Evolutionary conservation across 2,329 filamentous ascomycete species (phyloP), one percentile per base, ranked within the genome.

Genomic region (Paraphaeosphaeria sporulosa): DNA sequence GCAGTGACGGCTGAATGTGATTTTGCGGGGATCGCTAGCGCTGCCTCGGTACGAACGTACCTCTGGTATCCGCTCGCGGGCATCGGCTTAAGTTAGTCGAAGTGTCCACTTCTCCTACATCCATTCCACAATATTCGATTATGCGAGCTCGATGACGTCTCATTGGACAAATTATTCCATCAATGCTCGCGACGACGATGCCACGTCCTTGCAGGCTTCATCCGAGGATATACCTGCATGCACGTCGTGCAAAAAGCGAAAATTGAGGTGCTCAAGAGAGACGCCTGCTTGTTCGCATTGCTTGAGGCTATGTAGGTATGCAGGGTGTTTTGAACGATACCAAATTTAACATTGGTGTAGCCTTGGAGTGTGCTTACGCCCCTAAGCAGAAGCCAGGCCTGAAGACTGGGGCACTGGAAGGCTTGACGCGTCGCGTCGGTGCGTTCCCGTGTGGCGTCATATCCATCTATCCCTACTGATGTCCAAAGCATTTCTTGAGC

Each of bases 301-400:
- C 56, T 42, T 70, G 59, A 69, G 73, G 50, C 66, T 75, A 21
- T 66, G 73, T 76, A 69, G 58, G 72, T 66, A 19, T 44, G 30
- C 5, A 38, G 38, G 8, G 40, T 13, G 15, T 15, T 5, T 3
- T 10, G 32, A 54, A 19, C 42, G 9, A 17, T 32, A 48, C 15
- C 40, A 13, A 59, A 48, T 44, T 65, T 71, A 58, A 70, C 59
- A 21, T 48, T 40, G 9, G 10, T 17, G 34, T 19, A 76, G 73
- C 67, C 3, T 71, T 72, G 5, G 67, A 70, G 23, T 75, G 73
- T 49, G 61, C 70, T 5, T 76, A 76, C 46, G 66, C 67, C 25
- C 68, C 73, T 27, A 76, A 73, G 57, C 72, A 75, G 38, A 76
- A 75, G 58, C 73, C 73, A 7, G 73, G 73, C 1, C 59, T 76